A percentile compares a stretch with the other conserved stretches of the same genome.
Conservation (phyloP, 345 rosid species). For the Melaleuca alternifolia region DNA sequence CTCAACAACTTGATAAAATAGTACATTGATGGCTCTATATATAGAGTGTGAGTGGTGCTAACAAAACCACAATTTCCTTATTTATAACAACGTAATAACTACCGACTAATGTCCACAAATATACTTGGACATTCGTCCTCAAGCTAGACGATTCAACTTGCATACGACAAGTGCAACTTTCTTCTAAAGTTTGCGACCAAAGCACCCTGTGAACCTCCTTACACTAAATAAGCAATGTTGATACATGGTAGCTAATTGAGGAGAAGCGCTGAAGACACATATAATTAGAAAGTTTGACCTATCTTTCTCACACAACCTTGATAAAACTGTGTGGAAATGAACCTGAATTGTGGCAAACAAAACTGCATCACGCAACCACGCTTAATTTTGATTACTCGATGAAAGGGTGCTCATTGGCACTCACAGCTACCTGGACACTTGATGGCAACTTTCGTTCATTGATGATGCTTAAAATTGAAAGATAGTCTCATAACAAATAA, state of each 20-base stretch:
- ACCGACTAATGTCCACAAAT: background rate
- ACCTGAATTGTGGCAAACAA: background rate
- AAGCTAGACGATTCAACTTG: background rate
- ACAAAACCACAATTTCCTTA: background rate
- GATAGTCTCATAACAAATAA: background rate
- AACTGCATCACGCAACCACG: background rate
- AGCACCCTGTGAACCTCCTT: background rate
- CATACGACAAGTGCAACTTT: background rate
- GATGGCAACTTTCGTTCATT: background rate
- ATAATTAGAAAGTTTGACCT: background rate
- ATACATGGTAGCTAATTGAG: background rate
- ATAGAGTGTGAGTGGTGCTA: background rate
- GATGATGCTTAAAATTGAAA: background rate
- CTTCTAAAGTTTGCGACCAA: background rate
- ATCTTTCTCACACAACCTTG: background rate
- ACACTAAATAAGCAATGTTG: background rate
- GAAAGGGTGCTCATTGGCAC: background rate
- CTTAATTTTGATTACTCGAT: background rate
- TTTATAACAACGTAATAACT: background rate
- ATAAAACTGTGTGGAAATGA: background rate
- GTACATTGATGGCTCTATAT: background rate
- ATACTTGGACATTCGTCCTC: background rate
- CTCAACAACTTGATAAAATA: background rate
- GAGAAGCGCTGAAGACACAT: background rate
- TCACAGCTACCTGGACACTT: background rate